Evolutionary conservation across 495 filamentous ascomycete genomes (phyloP).

Genomic region (Sordaria brevicollis): DNA sequence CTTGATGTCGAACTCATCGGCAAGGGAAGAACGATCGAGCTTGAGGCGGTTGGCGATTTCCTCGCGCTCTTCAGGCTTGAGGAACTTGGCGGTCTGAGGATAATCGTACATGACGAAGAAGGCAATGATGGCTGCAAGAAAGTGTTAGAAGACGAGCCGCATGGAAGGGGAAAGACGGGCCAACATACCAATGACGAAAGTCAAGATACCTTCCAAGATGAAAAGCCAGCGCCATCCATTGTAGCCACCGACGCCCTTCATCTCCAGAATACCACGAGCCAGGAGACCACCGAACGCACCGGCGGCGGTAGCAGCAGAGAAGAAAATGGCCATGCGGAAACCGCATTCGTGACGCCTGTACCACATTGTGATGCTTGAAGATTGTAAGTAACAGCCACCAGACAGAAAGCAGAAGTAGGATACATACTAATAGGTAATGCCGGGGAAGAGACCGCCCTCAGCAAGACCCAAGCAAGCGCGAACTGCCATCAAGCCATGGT

Average conservation of each 20-base stretch:
- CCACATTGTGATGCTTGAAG: slow-evolving; percentile 53
- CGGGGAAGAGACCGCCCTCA: slow-evolving; percentile 75
- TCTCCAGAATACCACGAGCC: slow-evolving; percentile 56
- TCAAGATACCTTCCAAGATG: slow-evolving; percentile 58
- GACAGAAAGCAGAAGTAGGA: not conserved
- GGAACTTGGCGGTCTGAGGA: slow-evolving; percentile 64
- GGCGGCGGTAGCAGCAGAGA: slow-evolving; percentile 65
- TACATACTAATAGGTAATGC: slow-evolving; percentile 55
- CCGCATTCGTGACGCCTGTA: slow-evolving; percentile 56
- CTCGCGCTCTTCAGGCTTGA: slow-evolving; percentile 52
- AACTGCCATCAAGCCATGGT: slow-evolving; percentile 58
- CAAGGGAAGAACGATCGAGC: slow-evolving; percentile 59
- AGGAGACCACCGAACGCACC: slow-evolving; percentile 73
- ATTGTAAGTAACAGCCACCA: not conserved
- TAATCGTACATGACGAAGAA: slow-evolving; percentile 73
- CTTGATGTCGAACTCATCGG: slow-evolving; percentile 64
- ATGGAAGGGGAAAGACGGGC: slow-evolving; percentile 1
- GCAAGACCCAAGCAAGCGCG: slow-evolving; percentile 64
- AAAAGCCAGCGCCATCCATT: slow-evolving; percentile 73
- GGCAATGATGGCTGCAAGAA: slow-evolving; percentile 40
- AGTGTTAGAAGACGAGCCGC: not conserved
- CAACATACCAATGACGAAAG: slow-evolving; percentile 46
- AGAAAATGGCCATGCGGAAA: slow-evolving; percentile 68
- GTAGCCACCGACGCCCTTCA: slow-evolving; percentile 54
- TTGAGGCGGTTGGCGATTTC: slow-evolving; percentile 58